phyloP scores from a whole-genome alignment of 345 rosid species.

The Aquilaria sinensis region DNA sequence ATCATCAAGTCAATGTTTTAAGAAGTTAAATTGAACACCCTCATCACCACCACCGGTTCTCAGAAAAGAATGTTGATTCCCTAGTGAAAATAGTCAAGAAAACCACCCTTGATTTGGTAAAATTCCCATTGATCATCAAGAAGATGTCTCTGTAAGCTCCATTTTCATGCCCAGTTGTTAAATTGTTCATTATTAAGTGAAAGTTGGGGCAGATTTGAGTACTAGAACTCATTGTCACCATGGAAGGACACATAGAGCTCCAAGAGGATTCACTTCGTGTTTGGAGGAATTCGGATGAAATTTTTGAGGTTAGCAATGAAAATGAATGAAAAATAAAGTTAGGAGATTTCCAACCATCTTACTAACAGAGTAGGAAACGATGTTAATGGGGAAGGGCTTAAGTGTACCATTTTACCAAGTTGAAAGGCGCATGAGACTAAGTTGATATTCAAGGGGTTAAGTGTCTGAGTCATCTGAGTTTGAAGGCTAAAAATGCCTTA shows the following conservation, averaged over 20 bases:
- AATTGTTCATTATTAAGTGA: slow-evolving; percentile 48
- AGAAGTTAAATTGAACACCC: slow-evolving; percentile 71
- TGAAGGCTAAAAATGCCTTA: too few relatives aligned
- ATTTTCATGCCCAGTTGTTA: slow-evolving; percentile 52
- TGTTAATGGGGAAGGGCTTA: too few relatives aligned
- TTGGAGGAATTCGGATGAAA: slow-evolving; percentile 42
- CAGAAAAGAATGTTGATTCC: slow-evolving; percentile 84
- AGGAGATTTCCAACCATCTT: too few relatives aligned
- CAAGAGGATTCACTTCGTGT: slow-evolving; percentile 46
- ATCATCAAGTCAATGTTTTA: slow-evolving; percentile 74
- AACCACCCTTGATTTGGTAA: slow-evolving; percentile 63
- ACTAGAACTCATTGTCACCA: slow-evolving; percentile 92
- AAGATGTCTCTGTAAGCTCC: slow-evolving; percentile 70
- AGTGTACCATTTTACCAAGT: too few relatives aligned
- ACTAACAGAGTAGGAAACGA: too few relatives aligned
- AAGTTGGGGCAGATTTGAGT: slow-evolving; percentile 72
- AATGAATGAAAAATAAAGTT: too few relatives aligned
- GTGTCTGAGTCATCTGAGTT: too few relatives aligned
- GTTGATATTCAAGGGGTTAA: too few relatives aligned
- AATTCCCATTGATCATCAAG: slow-evolving; percentile 53
- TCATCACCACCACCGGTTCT: slow-evolving; percentile 74
- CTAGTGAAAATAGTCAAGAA: slow-evolving; percentile 80
- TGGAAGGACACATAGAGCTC: slow-evolving; percentile 77
- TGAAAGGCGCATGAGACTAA: too few relatives aligned
- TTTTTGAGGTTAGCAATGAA: too few relatives aligned